These are phyloP conservation scores for Fraxinus excelsior DNA, from an alignment of 257 asterid species.

Conservation along the genomic window DNA sequence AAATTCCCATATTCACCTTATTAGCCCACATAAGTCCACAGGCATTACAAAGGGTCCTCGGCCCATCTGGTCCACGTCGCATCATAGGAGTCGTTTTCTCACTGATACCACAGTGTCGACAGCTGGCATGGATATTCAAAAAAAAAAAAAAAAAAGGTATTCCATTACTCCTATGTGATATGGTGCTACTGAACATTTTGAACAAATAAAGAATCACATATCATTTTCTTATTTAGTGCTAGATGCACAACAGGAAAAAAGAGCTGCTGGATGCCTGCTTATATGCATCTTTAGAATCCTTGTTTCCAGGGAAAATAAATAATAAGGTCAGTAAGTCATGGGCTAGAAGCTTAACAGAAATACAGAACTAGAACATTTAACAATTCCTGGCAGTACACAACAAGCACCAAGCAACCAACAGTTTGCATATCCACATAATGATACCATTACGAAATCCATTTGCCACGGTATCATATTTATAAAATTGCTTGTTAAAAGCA, in stretches of 20 bases:
- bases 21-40: slow-evolving; percentile 92
- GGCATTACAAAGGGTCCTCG: slow-evolving; percentile 87
- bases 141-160: background rate
- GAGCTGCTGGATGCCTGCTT: background rate
- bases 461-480: background rate
- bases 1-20: slow-evolving; percentile 48
- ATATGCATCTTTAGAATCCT: background rate
- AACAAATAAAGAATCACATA: background rate
- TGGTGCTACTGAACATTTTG: background rate
- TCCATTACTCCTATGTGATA: background rate
- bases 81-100: slow-evolving; percentile 79
- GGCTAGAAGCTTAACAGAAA: background rate
- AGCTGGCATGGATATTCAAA: slow-evolving; percentile 38
- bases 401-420: background rate
- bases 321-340: background rate
- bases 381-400: background rate
- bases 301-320: background rate
- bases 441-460: background rate
- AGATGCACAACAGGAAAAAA: background rate
- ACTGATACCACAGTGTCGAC: slow-evolving; percentile 75
- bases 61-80: slow-evolving; percentile 90
- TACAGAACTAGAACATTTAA: background rate
- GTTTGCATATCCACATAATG: background rate
- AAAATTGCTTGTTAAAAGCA: background rate
- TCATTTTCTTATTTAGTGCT: background rate